Evolutionary conservation across 2,329 filamentous ascomycete species (phyloP), one percentile per base, ranked within the genome.

Genomic region (Thyridium curvatum): DNA sequence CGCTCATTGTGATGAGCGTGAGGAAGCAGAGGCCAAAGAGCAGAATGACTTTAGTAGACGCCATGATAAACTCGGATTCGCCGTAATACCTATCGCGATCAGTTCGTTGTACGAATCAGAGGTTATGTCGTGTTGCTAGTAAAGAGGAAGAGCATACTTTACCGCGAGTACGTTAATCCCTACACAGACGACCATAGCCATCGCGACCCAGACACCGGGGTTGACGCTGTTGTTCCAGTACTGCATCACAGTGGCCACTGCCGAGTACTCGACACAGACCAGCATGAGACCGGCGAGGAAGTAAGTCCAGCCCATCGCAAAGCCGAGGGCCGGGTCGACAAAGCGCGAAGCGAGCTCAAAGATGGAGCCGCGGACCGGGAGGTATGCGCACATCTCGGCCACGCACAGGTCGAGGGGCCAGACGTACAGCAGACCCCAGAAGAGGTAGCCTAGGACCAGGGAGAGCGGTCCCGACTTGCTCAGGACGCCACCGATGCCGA

Each of bases 341-440:
- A 72, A 79, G 14, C 74, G 68, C 13, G 61, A 64, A 39, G 69
- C 71, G 37, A 75, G 68, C 45, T 77, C 71, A 30, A 75, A 74
- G 32, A 77, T 71, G 13, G 71, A 69, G 34, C 72, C 66, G 28
- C 71, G 64, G 37, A 77, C 59, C 4, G 74, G 75, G 16, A 77
- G 60, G 43, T 73, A 76, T 7, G 73, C 67, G 38, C 67, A 69
- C 70, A 79, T 77, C 56, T 79, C 76, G 38, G 71, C 74, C 28
- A 79, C 64, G 45, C 59, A 65, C 43, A 69, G 48, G 55, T 67
- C 48, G 32, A 48, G 48, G 12, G 64, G 66, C 65, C 63, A 69
- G 48, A 68, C 58, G 54, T 62, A 68, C 45, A 61, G 56, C 30
- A 64, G 41, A 35, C 64, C 65, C 64, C 64, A 69, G 50, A 66